These are phyloP conservation scores for Metrosideros polymorpha DNA, from an alignment of 441 rosid species.

Conservation along the genomic window DNA sequence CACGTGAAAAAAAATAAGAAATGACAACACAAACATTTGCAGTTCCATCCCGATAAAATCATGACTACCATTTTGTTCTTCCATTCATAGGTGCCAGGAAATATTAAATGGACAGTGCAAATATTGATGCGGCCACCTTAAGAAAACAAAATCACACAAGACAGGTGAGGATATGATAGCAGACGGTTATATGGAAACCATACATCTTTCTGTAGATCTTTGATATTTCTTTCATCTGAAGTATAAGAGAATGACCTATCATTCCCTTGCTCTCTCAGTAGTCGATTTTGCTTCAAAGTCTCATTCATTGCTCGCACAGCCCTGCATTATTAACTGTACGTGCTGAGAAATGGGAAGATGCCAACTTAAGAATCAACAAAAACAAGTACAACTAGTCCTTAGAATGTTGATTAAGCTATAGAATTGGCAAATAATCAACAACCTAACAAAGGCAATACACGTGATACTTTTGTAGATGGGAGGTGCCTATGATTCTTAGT, in stretches of 20 bases:
- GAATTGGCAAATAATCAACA: not conserved
- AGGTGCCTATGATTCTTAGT: not conserved
- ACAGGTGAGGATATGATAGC: not conserved
- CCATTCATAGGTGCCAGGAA: not conserved
- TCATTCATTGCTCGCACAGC: constrained; percentile 99
- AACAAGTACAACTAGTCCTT: not conserved
- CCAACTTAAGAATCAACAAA: not conserved
- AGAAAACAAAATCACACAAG: not conserved
- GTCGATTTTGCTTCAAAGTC: constrained; percentile 90
- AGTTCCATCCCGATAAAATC: not conserved
- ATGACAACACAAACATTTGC: not conserved
- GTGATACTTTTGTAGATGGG: not conserved
- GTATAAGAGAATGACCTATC: constrained; percentile 43
- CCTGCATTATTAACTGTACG: constrained; percentile 30
- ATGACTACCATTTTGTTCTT: not conserved
- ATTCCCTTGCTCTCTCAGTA: constrained; percentile 48
- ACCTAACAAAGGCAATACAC: not conserved
- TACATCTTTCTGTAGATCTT: constrained; percentile 63
- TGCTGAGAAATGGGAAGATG: not conserved
- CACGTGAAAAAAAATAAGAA: not conserved
- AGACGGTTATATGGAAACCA: not conserved
- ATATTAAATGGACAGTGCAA: not conserved
- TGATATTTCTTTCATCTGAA: constrained; percentile 36
- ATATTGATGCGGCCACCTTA: not conserved
- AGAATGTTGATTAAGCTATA: not conserved